Evolutionary conservation across 306 rosid genomes (phyloP).

Genomic region (Adenanthera pavonina): DNA sequence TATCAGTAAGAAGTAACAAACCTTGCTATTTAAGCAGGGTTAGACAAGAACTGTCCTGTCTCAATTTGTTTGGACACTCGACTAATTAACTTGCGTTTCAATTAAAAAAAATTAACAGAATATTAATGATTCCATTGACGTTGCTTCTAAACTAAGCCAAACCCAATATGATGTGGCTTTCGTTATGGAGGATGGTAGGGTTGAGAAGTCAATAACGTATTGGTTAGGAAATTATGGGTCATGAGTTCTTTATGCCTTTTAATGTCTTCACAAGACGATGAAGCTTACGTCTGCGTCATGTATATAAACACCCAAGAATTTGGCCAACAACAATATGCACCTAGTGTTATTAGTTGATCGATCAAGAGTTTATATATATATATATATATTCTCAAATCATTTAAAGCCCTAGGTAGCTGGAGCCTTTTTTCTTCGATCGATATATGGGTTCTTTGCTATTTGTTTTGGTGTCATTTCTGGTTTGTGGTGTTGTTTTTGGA

Average conservation of each 20-base stretch:
- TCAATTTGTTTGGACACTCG: background rate
- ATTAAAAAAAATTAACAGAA: slow-evolving; percentile 17
- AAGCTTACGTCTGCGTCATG: slow-evolving; percentile 24
- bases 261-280: background rate
- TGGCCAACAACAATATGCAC: background rate
- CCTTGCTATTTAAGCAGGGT: background rate
- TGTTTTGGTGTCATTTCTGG: slow-evolving; percentile 13
- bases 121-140: slow-evolving; percentile 26
- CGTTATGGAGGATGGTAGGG: slow-evolving; percentile 39
- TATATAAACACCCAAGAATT: background rate
- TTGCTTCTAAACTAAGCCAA: slow-evolving; percentile 39
- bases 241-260: slow-evolving; percentile 40
- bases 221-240: slow-evolving; percentile 55
- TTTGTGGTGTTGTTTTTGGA: slow-evolving; percentile 2
- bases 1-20: background rate
- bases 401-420: background rate
- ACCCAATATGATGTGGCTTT: slow-evolving; percentile 29
- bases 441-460: slow-evolving; percentile 38
- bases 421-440: background rate
- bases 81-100: slow-evolving; percentile 15
- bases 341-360: too few relatives aligned
- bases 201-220: slow-evolving; percentile 51
- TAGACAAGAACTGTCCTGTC: background rate
- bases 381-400: background rate
- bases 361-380: background rate